Percentiles rank a stretch among this genome's conserved stretches.
These are phyloP conservation scores for Ceratobasidium sp. DNA, from an alignment of 1,284 basidiomycete species.

Conservation along the genomic window DNA sequence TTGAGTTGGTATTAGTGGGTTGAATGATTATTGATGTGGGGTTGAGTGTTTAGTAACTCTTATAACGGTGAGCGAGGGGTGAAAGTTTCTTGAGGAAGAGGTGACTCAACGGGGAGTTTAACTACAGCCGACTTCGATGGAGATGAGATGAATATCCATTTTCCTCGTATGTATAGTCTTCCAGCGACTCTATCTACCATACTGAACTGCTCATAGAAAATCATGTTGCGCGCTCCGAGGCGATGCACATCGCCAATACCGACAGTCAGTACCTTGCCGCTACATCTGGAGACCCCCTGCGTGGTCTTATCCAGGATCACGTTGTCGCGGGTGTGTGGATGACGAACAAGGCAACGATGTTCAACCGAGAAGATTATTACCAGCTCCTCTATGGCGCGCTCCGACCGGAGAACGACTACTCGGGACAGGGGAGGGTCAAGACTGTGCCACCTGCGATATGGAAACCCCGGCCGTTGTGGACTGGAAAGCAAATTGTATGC, in stretches of 20 bases:
- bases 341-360: constrained; percentile 96
- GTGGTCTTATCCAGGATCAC: constrained; percentile 99
- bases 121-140: constrained; percentile 95
- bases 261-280: constrained; percentile 99
- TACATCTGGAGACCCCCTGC: constrained; percentile 96
- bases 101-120: neutral
- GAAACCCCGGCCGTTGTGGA: constrained; percentile 93
- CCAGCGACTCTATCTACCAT: neutral
- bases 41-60: constrained; percentile 71
- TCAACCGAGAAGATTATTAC: constrained; percentile 95
- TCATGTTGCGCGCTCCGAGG: constrained; percentile 92
- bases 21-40: neutral
- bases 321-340: constrained; percentile 99
- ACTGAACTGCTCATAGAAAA: constrained; percentile 67
- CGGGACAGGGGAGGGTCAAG: constrained; percentile 72
- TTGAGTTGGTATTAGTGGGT: neutral
- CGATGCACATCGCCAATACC: constrained; percentile 94
- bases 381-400: constrained; percentile 97
- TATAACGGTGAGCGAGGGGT: constrained; percentile 79
- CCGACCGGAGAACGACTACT: constrained; percentile 84
- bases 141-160: constrained; percentile 99
- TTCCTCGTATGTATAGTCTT: constrained; percentile 76
- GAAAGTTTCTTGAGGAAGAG: neutral
- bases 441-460: constrained; percentile 93
- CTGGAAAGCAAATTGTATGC: constrained; percentile 95